Evolutionary conservation across 2,329 filamentous ascomycete species (phyloP), one percentile per base, ranked within the genome.

Genomic region (Cercospora citrullina): DNA sequence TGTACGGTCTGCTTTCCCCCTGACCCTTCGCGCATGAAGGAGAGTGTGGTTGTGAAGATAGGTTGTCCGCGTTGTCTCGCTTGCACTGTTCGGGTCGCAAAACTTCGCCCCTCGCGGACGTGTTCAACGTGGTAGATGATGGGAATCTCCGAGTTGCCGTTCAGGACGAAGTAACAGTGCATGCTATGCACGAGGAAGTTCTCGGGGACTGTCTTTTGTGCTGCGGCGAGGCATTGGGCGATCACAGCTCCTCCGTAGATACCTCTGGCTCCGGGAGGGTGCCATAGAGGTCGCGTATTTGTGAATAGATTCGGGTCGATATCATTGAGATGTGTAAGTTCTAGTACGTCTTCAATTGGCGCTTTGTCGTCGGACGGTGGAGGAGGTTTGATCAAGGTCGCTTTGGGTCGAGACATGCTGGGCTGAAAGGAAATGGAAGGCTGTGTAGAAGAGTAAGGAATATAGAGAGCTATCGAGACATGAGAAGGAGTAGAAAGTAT

Each of bases 111-210:
- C 77, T 96, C 93, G 65, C 95, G 90, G 59, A 99, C 93, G 63
- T 92, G 88, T 83, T 98, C 95, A 58, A 99, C 95, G 78, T 97
- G 92, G 83, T 97, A 98, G 70, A 97, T 86, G 72, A 98, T 91
- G 33, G 95, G 94, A 18, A 95, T 90, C 68, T 91, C 88, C 12
- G 88, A 86, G 76, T 94, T 91, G 30, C 95, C 95, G 4, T 94
- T 94, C 1, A 98, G 89, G 36, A 99, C 89, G 80, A 99, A 99
- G 84, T 98, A 99, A 87, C 95, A 98, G 86, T 99, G 95, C 91
- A 96, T 97, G 77, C 91, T 94, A 84, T 99, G 95, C 60, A 95
- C 89, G 68, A 89, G 87, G 80, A 97, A 97, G 77, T 91, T 85
- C 28, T 84, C 79, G 0, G 91, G 90, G 2, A 99, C 92, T 8